Base-by-base conservation (phyloP, 208 protist genomes). In the Vickermania spadyakhi region DNA sequence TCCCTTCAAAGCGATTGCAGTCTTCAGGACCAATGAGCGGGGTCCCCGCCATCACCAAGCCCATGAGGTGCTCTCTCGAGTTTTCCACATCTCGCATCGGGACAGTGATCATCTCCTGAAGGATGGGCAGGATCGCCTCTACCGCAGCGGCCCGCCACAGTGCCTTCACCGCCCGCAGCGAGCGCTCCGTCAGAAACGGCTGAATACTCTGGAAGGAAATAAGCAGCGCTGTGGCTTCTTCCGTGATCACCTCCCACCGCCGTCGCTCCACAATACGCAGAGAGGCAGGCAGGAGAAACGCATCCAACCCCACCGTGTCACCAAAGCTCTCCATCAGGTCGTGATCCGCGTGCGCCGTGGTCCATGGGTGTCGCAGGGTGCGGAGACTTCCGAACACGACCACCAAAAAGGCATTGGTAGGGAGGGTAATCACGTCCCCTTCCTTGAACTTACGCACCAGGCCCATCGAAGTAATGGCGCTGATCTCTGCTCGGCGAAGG, bases 141-240 rank as follows among this genome's bases (percentile, higher is more conserved):
- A 66, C 66, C n/a, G 84, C 84, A 0, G 79, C 79, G 18, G 79
- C 79, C 2, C 84, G 77, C 80, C 84, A 91, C 57, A 91, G 73
- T 22, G 84, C 84, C 70, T 83, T 75, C 4, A 91, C 84, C 3
- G 77, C 65, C 26, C 74, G 74, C 36, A 91, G 68, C 26, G 84
- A 91, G 1, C 79, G 81, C 70, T 91, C 79, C 52, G 68, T 76
- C 55, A 91, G 50, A 61, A 91, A 87, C 3, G 84, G 84, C 41
- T 80, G 75, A 41, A 91, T 79, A 64, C 66, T 84, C 41, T 84
- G 74, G 64, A 83, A 91, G 11, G 79, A 81, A 56, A 91, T 84
- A 68, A 85, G 60, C 42, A 91, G 68, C 68, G 73, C 59, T 29
- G 79, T 83, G n/a, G 79, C 74, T 52, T 84, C 77, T 27, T 72